Conservation (phyloP, 257 asterid species). For the Mitragyna speciosa region DNA sequence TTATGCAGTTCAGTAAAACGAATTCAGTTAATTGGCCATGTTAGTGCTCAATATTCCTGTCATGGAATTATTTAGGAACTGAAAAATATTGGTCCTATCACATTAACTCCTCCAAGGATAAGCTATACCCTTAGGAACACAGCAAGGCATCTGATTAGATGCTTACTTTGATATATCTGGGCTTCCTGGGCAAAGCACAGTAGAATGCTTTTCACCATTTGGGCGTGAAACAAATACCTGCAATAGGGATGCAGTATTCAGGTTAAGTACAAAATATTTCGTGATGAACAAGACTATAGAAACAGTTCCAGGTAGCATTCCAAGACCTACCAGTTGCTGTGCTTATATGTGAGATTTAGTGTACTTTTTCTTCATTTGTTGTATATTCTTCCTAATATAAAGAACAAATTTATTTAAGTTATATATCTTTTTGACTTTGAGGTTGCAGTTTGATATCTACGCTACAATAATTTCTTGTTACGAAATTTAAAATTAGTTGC, state of each 20-base stretch:
- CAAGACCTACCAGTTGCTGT: background rate
- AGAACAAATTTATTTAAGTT: background rate
- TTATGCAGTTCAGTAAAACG: background rate
- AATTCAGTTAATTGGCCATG: background rate
- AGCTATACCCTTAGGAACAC: slow-evolving; percentile 8
- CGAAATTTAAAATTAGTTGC: background rate
- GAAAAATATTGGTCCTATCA: background rate
- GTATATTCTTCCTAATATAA: background rate
- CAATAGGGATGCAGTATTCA: slow-evolving; percentile 18
- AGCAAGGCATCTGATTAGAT: slow-evolving; percentile 10
- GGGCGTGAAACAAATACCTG: slow-evolving; percentile 88
- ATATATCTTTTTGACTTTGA: background rate
- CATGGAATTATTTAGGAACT: background rate
- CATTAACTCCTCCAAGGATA: slow-evolving; percentile 12
- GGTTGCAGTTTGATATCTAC: background rate
- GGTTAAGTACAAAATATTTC: background rate
- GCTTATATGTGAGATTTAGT: background rate
- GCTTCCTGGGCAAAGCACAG: slow-evolving; percentile 73
- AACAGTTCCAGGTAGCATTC: background rate
- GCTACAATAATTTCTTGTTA: background rate
- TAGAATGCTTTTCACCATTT: slow-evolving; percentile 63
- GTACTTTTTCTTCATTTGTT: background rate
- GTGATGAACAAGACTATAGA: background rate
- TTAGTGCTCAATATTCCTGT: background rate
- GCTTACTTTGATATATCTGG: slow-evolving; percentile 58